Conservation (phyloP, 306 rosid genomes). For the Canavalia gladiata region DNA sequence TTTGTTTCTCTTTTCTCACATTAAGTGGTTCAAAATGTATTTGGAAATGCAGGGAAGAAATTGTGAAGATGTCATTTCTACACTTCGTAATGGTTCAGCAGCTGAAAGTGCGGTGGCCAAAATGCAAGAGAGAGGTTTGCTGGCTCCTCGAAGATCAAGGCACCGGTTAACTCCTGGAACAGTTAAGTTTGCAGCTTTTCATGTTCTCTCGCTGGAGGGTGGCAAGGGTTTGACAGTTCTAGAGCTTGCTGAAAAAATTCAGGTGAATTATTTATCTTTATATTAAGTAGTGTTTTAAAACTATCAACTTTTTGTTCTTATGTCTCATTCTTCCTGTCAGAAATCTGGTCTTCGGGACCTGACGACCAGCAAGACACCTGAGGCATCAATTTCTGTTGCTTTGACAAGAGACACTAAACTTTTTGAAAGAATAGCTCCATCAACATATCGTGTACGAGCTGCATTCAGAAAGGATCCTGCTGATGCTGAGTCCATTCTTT, state of each 20-base stretch:
- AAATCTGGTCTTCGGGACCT: constrained; percentile 99
- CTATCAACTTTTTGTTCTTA: constrained; percentile 36
- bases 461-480: constrained; percentile 93
- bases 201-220: constrained; percentile 96
- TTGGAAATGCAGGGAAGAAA: constrained; percentile 70
- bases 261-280: constrained; percentile 59
- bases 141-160: constrained; percentile 91
- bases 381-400: constrained; percentile 99
- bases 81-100: constrained; percentile 94
- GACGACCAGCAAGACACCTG: constrained; percentile 97
- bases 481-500: constrained; percentile 89
- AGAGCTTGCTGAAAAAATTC: constrained; percentile 98
- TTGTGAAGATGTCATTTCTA: constrained; percentile 85
- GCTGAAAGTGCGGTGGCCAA: constrained; percentile 94
- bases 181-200: constrained; percentile 98
- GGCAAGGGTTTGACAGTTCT: constrained; percentile 87
- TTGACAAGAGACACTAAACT: constrained; percentile 98
- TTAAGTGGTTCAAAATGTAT: constrained; percentile 36
- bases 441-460: constrained; percentile 93
- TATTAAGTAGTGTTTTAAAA: constrained; percentile 10
- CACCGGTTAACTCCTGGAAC: constrained; percentile 99
- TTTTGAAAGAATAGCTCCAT: constrained; percentile 98
- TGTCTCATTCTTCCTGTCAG: constrained; percentile 52
- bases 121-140: constrained; percentile 96
- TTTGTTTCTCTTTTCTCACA: background rate